A percentile compares a stretch with the other conserved stretches of the same genome.
These are phyloP conservation scores for Anthostomella pinea DNA, from an alignment of 2,329 filamentous ascomycete genomes.

Conservation along the genomic window DNA sequence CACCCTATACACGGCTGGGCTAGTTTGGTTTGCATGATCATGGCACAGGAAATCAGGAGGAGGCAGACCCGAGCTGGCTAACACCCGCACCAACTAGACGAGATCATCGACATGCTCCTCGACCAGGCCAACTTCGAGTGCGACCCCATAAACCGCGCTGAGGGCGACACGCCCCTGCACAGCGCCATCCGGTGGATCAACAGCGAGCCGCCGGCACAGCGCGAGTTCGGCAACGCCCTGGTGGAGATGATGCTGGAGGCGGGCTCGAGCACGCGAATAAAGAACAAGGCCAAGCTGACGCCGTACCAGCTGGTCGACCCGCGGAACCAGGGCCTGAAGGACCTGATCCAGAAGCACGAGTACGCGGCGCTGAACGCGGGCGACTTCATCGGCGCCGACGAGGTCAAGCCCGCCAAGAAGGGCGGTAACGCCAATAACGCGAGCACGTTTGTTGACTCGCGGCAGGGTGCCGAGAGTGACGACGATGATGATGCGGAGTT, in stretches of 20 bases:
- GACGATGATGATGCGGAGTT: constrained; percentile 58
- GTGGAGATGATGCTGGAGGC: constrained; percentile 82
- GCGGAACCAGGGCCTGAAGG: constrained; percentile 58
- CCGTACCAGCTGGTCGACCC: constrained; percentile 73
- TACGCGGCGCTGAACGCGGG: constrained; percentile 58
- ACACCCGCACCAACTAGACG: constrained; percentile 49
- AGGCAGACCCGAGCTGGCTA: too few relatives aligned
- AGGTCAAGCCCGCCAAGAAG: constrained; percentile 19
- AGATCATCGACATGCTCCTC: constrained; percentile 77
- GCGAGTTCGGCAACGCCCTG: constrained; percentile 62
- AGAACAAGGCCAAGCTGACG: constrained; percentile 72
- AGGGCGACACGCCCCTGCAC: constrained; percentile 78
- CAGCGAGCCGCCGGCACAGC: constrained; percentile 59
- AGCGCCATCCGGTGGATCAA: constrained; percentile 76
- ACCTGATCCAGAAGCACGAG: constrained; percentile 68
- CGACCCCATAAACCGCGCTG: constrained; percentile 68
- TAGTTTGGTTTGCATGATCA: background rate
- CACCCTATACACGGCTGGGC: constrained; percentile 1
- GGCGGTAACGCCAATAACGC: constrained; percentile 18
- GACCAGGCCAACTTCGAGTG: constrained; percentile 84
- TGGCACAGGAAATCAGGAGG: too few relatives aligned
- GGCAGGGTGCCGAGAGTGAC: constrained; percentile 34
- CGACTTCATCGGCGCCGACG: constrained; percentile 49
- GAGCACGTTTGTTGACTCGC: constrained; percentile 17
- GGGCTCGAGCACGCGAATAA: constrained; percentile 55